These are phyloP conservation scores for Stylonectria norvegica DNA, from an alignment of 2,329 filamentous ascomycete genomes.

Conservation along the genomic window DNA sequence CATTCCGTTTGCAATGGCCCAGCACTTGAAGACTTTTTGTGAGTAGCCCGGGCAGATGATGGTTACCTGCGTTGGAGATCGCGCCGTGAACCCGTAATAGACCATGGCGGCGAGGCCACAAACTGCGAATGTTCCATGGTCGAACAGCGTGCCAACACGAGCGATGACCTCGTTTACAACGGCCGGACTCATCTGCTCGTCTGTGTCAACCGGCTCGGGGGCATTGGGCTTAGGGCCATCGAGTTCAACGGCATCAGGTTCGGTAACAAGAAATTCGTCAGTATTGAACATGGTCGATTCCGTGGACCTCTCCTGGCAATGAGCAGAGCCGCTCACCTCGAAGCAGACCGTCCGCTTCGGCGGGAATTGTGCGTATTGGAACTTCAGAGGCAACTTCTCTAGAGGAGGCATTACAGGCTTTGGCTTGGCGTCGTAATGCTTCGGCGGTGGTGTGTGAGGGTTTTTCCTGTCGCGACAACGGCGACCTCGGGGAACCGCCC, in stretches of 20 bases:
- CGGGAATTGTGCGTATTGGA: too few relatives aligned
- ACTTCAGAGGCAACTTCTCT: too few relatives aligned
- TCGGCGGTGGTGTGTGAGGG: background rate
- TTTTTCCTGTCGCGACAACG: background rate
- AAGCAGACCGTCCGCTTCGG: too few relatives aligned
- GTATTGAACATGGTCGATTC: constrained; percentile 2
- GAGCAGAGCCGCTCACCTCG: too few relatives aligned
- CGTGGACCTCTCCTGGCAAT: constrained; percentile 6
- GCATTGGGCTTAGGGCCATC: too few relatives aligned
- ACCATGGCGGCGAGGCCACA: constrained; percentile 44
- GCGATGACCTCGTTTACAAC: constrained; percentile 38
- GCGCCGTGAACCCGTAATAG: constrained; percentile 39
- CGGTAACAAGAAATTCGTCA: constrained; percentile 1
- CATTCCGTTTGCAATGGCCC: constrained; percentile 39
- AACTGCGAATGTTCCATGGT: constrained; percentile 45
- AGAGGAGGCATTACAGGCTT: too few relatives aligned
- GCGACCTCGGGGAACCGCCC: background rate
- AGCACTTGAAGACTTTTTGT: constrained; percentile 36
- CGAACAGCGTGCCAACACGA: constrained; percentile 37
- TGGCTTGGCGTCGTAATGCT: too few relatives aligned
- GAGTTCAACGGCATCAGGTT: too few relatives aligned
- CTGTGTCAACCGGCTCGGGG: background rate
- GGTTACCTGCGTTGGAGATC: constrained; percentile 32
- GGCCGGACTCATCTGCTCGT: constrained; percentile 23
- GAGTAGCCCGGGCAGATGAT: constrained; percentile 40